Evolutionary conservation across 345 rosid genomes (phyloP), one percentile per base, ranked within the genome.

Genomic region (Punica granatum): DNA sequence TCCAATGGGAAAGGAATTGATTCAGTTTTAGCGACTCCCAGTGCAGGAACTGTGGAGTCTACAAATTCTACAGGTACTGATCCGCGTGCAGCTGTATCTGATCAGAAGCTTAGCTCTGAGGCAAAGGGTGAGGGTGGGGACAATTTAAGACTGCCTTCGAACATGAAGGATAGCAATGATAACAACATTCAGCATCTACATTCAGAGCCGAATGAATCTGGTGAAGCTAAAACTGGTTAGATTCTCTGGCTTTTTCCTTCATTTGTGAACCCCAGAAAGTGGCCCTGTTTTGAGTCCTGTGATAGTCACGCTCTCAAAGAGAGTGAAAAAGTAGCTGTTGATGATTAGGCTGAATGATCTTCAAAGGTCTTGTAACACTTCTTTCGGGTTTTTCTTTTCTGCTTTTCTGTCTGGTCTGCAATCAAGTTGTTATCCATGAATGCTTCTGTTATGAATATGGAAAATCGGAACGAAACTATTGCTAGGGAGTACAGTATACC

Each of bases 101-200:
- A 33, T 49, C 60, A 66, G 31, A 66, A 34, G 4, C 18, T 15
- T 21, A 34, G 32, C 43, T 49, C 69, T 8, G 25, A 34, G 28
- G 19, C 12, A 30, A 49, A 33, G 37, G 72, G 73, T n/a, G 82
- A 72, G 63, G 76, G 34, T n/a, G 73, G 75, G 64, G 75, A 72
- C 60, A 41, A 58, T 71, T 68, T 83, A 36, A 58, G 63, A 60
- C n/a, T 68, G 49, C 75, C 64, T 59, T 84, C 75, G 42, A 72
- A 76, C 36, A 71, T 7, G 2, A 58, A 74, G 44, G 83, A 75
- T 65, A 62, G 46, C 51, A 41, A 68, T 35, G 67, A 66, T 16
- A 33, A 21, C 60, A 51, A 74, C 54, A 58, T 81, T 64, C 74
- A 67, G 34, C 65, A 68, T 54, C 79, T 71, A 72, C 67, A 64